phyloP scores from a whole-genome alignment of 169 alveolate genomes.

The Theileria sp. region DNA sequence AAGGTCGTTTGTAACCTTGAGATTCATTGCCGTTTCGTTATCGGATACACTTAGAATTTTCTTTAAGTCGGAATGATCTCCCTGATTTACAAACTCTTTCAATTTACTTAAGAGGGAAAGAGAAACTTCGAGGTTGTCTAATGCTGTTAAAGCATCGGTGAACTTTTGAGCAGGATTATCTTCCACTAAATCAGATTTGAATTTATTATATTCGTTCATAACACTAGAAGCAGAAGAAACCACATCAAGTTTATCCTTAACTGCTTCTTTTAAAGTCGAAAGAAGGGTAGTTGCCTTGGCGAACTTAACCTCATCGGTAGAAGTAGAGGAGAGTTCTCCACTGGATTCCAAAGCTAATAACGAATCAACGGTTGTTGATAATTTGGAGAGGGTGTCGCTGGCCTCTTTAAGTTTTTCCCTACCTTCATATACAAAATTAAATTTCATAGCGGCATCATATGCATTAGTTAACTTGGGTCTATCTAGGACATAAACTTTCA shows the following conservation, averaged over 20 bases:
- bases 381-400: background rate
- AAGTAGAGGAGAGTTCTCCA: background rate
- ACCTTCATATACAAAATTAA: background rate
- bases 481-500: background rate
- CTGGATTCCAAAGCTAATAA: background rate
- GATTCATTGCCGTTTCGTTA: background rate
- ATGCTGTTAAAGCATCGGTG: background rate
- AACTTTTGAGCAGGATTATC: background rate
- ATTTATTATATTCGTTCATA: background rate
- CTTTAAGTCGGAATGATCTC: background rate
- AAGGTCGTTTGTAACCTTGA: background rate
- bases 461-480: background rate
- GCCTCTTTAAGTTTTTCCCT: background rate
- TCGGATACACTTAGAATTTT: background rate
- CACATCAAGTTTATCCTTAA: background rate
- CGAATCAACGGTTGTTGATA: background rate
- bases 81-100: background rate
- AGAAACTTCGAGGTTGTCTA: background rate
- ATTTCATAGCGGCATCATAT: background rate
- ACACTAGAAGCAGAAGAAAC: background rate
- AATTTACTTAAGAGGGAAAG: background rate
- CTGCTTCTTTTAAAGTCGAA: background rate
- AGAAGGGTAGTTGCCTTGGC: background rate
- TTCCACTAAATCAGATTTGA: background rate
- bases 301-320: background rate